Evolutionary conservation across 78 protist genomes (phyloP), one percentile per base, ranked within the genome.

Genomic region (Dictyostelium capitatum): DNA sequence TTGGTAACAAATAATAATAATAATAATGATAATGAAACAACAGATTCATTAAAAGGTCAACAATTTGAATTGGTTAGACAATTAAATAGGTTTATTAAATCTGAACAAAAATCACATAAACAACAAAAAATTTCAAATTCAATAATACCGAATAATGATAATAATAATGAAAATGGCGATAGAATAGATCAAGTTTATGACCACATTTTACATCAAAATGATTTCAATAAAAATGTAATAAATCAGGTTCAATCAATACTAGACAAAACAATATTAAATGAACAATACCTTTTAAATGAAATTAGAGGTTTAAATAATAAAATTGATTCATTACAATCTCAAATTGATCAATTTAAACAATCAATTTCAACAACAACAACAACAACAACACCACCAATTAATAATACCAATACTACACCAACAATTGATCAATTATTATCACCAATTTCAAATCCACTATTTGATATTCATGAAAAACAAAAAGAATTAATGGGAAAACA

Each of bases 201-300:
- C 43, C 43, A 37, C 43, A 37, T 37, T 37, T 37, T 37, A 37
- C 43, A 37, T 8, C 69, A 59, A 59, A 59, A 59, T 59, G 69
- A 59, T 9, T 59, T 59, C 25, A 59, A 59, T 59, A 10, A n/a
- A 4, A 59, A 59, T 59, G 25, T 59, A 7, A 23, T 59, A 59
- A 23, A 9, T 23, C 69, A 59, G n/a, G 14, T 59, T 59, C 69
- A 59, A 59, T 23, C 69, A 0, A 59, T 59, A 23, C 25, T 59
- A 59, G 69, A 59, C n/a, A 59, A 59, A 23, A 59, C 69, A 10
- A 20, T 59, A 23, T 59, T 59, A 59, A 59, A 20, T 59, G 30
- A 59, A 59, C 30, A 59, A 59, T 59, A n/a, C 69, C n/a, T 59
- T 59, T 23, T 59, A 59, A 59, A 23, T 59, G 69, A 59, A 59